phyloP scores from a whole-genome alignment of 495 filamentous ascomycete genomes.

The Astrocystis sublimbata region DNA sequence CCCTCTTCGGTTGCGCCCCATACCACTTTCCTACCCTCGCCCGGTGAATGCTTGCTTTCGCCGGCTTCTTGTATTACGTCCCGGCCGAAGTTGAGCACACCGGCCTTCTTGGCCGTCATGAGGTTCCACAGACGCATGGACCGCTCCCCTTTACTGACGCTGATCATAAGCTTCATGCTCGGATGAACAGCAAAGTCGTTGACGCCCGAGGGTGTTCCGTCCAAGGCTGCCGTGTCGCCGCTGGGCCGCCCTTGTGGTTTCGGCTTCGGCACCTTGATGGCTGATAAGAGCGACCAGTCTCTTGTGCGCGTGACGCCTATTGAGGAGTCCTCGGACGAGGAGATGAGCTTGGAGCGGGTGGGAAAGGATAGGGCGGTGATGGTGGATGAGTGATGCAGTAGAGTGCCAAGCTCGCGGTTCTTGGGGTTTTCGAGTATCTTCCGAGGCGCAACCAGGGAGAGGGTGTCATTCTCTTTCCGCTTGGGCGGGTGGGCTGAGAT shows the following conservation, averaged over 20 bases:
- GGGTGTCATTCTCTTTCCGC: slow-evolving; percentile 43
- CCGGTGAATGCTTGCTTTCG: slow-evolving; percentile 72
- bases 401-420: slow-evolving; percentile 83
- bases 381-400: slow-evolving; percentile 81
- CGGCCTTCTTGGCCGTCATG: slow-evolving; percentile 92
- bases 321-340: slow-evolving; percentile 79
- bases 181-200: slow-evolving; percentile 96
- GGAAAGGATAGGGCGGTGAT: slow-evolving; percentile 81
- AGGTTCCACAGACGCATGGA: slow-evolving; percentile 96
- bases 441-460: slow-evolving; percentile 65
- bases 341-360: slow-evolving; percentile 82
- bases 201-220: slow-evolving; percentile 81
- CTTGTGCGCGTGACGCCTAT: slow-evolving; percentile 82
- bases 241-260: slow-evolving; percentile 80
- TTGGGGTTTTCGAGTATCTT: slow-evolving; percentile 76
- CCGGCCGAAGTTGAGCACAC: slow-evolving; percentile 79
- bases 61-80: slow-evolving; percentile 67
- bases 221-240: slow-evolving; percentile 86
- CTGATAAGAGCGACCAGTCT: slow-evolving; percentile 88
- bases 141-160: slow-evolving; percentile 81
- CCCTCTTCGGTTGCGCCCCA: slow-evolving; percentile 70
- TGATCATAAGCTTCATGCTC: slow-evolving; percentile 93
- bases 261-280: slow-evolving; percentile 85
- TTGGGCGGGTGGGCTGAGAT: slow-evolving; percentile 71
- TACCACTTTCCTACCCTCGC: slow-evolving; percentile 79